Base-by-base conservation (phyloP, 805 yeast species). In the Candida ovalis region DNA sequence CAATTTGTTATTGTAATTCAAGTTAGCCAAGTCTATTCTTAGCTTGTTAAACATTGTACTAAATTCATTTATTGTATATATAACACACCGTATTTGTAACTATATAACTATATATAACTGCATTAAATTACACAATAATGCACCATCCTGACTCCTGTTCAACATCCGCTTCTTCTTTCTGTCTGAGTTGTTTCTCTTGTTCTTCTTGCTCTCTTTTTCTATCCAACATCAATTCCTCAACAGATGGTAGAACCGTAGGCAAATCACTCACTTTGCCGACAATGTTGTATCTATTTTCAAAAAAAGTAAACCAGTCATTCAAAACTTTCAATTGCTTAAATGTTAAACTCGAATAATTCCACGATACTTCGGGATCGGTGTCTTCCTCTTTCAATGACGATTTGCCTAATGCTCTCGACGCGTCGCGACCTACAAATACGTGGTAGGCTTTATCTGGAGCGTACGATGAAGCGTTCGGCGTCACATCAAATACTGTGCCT, bases 401-500 rank as follows among this genome's bases (percentile, higher is more conserved):
- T 58, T 82, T 78, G 1, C 87, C 96, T 45, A 88, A 69, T 2
- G 92, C 85, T 49, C 94, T 70, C 30, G 88, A 79, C 21, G 88
- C 87, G 56, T 88, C 96, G 53, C 77, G 80, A 4, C 92, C 96
- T 9, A 82, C 87, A 38, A 88, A 73, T 6, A 74, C 79, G 58
- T 81, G 82, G 65, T 88, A 89, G 21, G 84, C 81, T 50, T 80
- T 78, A 0, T 90, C 91, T 2, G 84, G 84, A 0, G 96, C 96
- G 61, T 88, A 88, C 36, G 82, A 83, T 15, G 76, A 78, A 12
- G 63, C 56, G 59, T 88, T 88, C 41, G 70, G 61, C 0, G 87
- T 76, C 9, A 89, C 96, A 59, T 88, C 96, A 63, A 87, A 89
- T 10, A 89, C 80, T 2, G 73, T 74, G 19, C 96, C 94, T 51